Evolutionary conservation across 495 filamentous ascomycete species (phyloP).

Genomic region (Peziza echinospora): DNA sequence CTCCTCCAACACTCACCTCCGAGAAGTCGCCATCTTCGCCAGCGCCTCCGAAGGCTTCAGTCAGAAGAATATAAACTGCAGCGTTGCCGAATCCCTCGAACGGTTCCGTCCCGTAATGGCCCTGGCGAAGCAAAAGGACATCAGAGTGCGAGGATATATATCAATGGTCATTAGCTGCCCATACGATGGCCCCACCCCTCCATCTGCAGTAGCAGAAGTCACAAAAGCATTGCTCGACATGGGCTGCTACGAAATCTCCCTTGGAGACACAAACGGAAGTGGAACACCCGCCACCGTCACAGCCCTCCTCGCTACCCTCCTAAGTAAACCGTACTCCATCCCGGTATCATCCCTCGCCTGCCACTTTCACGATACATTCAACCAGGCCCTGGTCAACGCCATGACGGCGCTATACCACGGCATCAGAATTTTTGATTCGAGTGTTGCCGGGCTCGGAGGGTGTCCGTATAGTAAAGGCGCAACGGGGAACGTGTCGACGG

Average conservation of each 20-base stretch:
- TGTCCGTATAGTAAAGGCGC: conserved; percentile 88
- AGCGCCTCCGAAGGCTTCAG: conserved; percentile 86
- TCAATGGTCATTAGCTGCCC: conserved; percentile 88
- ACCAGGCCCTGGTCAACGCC: conserved; percentile 78
- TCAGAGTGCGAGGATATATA: conserved; percentile 79
- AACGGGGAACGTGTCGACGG: conserved; percentile 85
- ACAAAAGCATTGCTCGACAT: conserved; percentile 69
- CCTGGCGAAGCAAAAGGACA: conserved; percentile 43
- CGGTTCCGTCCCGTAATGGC: conserved; percentile 55
- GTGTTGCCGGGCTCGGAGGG: conserved; percentile 76
- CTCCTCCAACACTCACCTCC: conserved; percentile 17
- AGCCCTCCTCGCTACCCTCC: conserved; percentile 22
- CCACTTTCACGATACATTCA: conserved; percentile 96
- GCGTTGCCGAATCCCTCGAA: conserved; percentile 57
- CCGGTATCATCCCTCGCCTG: conserved; percentile 62
- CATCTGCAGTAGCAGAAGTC: conserved; percentile 60
- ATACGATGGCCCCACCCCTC: conserved; percentile 72
- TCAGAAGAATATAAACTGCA: conserved; percentile 77
- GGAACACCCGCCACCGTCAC: conserved; percentile 63
- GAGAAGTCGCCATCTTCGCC: conserved; percentile 79
- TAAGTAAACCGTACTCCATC: conserved; percentile 54
- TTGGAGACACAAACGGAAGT: conserved; percentile 94
- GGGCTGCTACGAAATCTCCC: conserved; percentile 84
- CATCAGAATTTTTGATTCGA: conserved; percentile 71
- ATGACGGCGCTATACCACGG: conserved; percentile 73